Evolutionary conservation across 257 asterid species (phyloP).

Genomic region (Primulina huaijiensis): DNA sequence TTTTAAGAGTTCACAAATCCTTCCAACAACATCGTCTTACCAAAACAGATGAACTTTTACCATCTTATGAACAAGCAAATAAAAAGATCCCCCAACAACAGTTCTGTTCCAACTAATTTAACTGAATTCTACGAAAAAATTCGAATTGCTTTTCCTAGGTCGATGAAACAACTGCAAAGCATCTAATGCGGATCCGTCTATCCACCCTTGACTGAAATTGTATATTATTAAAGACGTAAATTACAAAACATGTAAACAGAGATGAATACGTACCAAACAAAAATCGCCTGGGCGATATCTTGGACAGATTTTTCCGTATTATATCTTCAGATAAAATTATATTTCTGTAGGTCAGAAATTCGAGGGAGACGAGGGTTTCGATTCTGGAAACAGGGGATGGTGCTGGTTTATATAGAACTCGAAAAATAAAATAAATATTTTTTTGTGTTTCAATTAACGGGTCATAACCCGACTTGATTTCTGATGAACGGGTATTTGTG

Average conservation of each 20-base stretch:
- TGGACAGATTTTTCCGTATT: slow-evolving; percentile 3
- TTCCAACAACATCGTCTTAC: background rate
- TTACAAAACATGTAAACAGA: slow-evolving; percentile 15
- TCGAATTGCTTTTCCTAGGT: slow-evolving; percentile 5
- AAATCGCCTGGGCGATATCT: slow-evolving; percentile 16
- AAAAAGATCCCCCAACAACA: slow-evolving; percentile 1
- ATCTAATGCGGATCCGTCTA: slow-evolving; percentile 38
- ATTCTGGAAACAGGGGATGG: slow-evolving; percentile 38
- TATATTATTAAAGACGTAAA: background rate
- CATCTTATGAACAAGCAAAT: background rate
- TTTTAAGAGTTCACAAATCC: background rate
- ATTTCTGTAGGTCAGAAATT: slow-evolving; percentile 23
- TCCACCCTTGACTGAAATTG: slow-evolving; percentile 23
- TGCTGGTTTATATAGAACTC: slow-evolving; percentile 33
- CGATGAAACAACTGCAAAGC: slow-evolving; percentile 23
- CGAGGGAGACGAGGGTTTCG: slow-evolving; percentile 60
- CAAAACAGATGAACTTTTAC: background rate
- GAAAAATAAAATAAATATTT: background rate
- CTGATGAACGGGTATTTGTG: background rate
- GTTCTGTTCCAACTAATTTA: background rate
- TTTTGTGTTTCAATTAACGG: background rate
- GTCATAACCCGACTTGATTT: background rate
- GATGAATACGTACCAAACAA: slow-evolving; percentile 9
- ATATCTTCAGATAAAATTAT: slow-evolving; percentile 19
- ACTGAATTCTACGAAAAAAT: background rate